phyloP scores from a whole-genome alignment of 148 eudicot genomes.

The Chenopodium formosanum region DNA sequence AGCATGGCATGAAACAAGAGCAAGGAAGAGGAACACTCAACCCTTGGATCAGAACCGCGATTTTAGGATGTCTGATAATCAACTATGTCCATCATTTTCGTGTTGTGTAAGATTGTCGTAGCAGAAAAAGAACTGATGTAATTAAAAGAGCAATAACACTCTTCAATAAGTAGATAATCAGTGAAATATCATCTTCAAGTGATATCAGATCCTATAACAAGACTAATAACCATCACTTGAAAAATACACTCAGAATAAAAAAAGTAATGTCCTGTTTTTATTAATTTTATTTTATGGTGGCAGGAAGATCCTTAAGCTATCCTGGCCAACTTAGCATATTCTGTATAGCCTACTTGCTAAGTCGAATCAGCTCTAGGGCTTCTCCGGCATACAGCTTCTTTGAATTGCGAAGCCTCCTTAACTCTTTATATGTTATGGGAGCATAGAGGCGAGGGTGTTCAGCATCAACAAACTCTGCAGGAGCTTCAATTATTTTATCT shows the following conservation, averaged over 20 bases:
- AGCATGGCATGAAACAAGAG: neutral
- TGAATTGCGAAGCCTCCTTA: slow-evolving; percentile 38
- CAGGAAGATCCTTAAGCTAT: neutral
- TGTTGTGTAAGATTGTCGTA: neutral
- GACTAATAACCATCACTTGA: neutral
- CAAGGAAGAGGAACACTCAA: neutral
- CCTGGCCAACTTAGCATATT: neutral
- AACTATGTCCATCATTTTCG: slow-evolving; percentile 4
- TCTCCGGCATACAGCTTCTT: slow-evolving; percentile 48
- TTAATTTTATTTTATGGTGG: no score
- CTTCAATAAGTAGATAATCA: neutral
- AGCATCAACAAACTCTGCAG: slow-evolving; percentile 39
- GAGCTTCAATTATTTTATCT: slow-evolving; percentile 44
- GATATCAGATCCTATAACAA: neutral
- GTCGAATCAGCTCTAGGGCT: slow-evolving; percentile 46
- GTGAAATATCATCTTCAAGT: slow-evolving; percentile 3
- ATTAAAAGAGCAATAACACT: neutral
- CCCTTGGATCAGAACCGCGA: neutral
- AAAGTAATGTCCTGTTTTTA: neutral
- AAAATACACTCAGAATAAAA: neutral
- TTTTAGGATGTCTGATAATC: neutral
- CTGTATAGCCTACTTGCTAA: neutral
- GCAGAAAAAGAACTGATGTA: neutral
- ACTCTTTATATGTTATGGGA: slow-evolving; percentile 49
- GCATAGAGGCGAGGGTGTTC: slow-evolving; percentile 50